Conservation (phyloP, 2,329 filamentous ascomycete species). For the Sclerotinia glacialis region DNA sequence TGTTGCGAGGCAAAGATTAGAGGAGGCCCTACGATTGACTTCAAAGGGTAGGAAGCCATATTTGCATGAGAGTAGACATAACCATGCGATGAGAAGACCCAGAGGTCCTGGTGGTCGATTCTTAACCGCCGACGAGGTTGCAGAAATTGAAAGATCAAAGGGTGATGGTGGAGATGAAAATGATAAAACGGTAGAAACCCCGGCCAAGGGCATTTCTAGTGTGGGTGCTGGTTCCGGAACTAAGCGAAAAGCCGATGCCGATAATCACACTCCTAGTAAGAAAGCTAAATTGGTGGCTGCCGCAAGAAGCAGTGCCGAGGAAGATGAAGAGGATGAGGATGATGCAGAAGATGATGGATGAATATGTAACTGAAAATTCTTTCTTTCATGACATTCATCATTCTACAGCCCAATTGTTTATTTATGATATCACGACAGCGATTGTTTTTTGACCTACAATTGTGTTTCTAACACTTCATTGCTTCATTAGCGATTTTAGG, state of each 20-base stretch:
- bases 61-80: slow-evolving; percentile 93
- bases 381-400: slow-evolving; percentile 8
- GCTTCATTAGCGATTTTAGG: slow-evolving; percentile 29
- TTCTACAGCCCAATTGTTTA: slow-evolving; percentile 27
- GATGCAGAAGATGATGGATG: slow-evolving; percentile 39
- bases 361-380: neutral
- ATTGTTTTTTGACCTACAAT: slow-evolving; percentile 27
- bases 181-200: slow-evolving; percentile 40
- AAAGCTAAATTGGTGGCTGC: slow-evolving; percentile 46
- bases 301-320: slow-evolving; percentile 36
- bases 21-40: slow-evolving; percentile 87
- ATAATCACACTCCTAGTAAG: slow-evolving; percentile 51
- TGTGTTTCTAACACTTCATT: slow-evolving; percentile 25
- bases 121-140: slow-evolving; percentile 92
- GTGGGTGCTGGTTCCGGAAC: slow-evolving; percentile 43
- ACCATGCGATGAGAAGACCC: slow-evolving; percentile 95
- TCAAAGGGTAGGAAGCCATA: slow-evolving; percentile 97
- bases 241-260: slow-evolving; percentile 60
- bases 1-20: slow-evolving; percentile 87
- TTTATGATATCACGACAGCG: slow-evolving; percentile 38
- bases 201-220: slow-evolving; percentile 37
- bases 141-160: slow-evolving; percentile 73
- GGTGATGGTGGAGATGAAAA: slow-evolving; percentile 42
- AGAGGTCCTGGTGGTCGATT: slow-evolving; percentile 93
- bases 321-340: slow-evolving; percentile 38